Evolutionary conservation across 441 rosid genomes (phyloP), one percentile per base, ranked within the genome.

Genomic region (Pelargonium cotyledonis): DNA sequence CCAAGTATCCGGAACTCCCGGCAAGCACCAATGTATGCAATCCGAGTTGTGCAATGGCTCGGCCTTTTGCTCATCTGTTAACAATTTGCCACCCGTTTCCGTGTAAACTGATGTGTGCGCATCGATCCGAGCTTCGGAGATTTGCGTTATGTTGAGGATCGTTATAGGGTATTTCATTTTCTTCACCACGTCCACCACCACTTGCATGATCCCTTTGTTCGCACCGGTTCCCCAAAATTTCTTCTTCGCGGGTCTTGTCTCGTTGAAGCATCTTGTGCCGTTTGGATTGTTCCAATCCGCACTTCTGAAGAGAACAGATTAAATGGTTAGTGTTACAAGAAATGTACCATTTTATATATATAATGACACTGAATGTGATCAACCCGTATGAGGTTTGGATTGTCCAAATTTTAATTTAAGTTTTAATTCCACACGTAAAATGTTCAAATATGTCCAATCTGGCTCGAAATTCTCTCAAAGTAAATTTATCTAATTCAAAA

Each of bases 21-120:
- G 98, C 72, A 91, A 64, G 29, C 98, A 93, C 97, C 97, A 93
- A 16, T 93, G 98, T 65, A 93, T 91, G 80, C 97, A 93, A 76
- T 93, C 98, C 4, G 98, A 96, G 23, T 91, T 55, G 6, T 10
- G 83, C 41, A 81, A 21, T 0, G 98, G 96, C 66, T 91, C 85
- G 1, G 90, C 86, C 69, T 74, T 88, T 71, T 93, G 75, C 71
- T 89, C 87, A 2, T 81, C 85, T 2, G 86, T 89, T 68, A 93
- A 67, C 16, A 93, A 5, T 12, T 83, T 80, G 15, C 98, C 98
- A 0, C 89, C 97, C 0, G 85, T 82, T 70, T 93, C 97, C 0
- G 96, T 88, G 46, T 91, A 93, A 0, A 93, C 73, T 0, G 97
- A 88, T 3, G 97, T 11, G 79, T 93, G 97, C 0, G 80, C 97